Percentiles rank a stretch among this genome's conserved stretches.
These are phyloP conservation scores for Aspergillus oerlinghausenensis DNA, from an alignment of 2,329 filamentous ascomycete genomes.

Conservation along the genomic window DNA sequence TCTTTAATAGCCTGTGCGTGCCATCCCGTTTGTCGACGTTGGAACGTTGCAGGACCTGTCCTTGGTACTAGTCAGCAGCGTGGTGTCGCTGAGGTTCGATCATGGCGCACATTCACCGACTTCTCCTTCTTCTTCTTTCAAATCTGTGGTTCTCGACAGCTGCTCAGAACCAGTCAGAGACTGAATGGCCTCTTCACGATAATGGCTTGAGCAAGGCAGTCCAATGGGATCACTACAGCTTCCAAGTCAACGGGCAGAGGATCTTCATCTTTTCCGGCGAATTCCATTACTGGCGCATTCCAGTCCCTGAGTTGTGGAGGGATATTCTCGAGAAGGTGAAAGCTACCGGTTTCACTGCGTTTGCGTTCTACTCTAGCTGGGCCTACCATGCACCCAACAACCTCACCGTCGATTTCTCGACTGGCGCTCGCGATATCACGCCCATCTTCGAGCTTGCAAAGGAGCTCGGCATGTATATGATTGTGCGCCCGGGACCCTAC, in stretches of 20 bases:
- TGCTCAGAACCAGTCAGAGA: conserved; percentile 10
- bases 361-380: conserved; percentile 47
- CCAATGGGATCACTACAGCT: conserved; percentile 53
- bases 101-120: conserved; percentile 10
- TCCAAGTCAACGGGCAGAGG: conserved; percentile 48
- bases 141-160: conserved; percentile 8
- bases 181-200: conserved; percentile 46
- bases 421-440: conserved; percentile 51
- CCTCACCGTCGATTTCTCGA: conserved; percentile 47
- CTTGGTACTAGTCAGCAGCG: background rate
- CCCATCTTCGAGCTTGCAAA: conserved; percentile 51
- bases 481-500: conserved; percentile 57
- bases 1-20: background rate
- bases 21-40: background rate
- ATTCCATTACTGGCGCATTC: conserved; percentile 51
- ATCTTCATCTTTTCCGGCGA: conserved; percentile 52
- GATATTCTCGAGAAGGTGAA: conserved; percentile 52
- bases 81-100: background rate
- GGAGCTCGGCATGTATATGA: conserved; percentile 52
- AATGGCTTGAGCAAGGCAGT: conserved; percentile 44
- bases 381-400: conserved; percentile 46
- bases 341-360: conserved; percentile 47
- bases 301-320: conserved; percentile 48
- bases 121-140: conserved; percentile 8
- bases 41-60: background rate